Base-by-base conservation (phyloP, 805 yeast species). In the Starmerella ratchasimensis region DNA sequence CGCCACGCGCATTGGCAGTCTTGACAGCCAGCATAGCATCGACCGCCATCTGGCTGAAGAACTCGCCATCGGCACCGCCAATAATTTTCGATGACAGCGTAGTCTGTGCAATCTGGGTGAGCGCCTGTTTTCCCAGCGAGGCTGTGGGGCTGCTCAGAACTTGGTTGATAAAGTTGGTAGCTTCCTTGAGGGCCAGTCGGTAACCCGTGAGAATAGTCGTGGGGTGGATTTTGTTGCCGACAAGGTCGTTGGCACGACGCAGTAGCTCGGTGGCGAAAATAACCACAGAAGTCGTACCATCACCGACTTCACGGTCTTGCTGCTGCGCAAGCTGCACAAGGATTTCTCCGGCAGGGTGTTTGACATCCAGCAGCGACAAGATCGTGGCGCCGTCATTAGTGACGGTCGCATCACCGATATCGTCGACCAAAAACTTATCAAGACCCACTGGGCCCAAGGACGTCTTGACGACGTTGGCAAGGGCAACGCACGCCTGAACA, bases 351-450 rank as follows among this genome's bases (percentile, higher is more conserved):
- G 98, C 98, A 25, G 99, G 99, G 59, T 90, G 98, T 62, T 90
- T 95, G 36, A 90, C 97, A 57, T 90, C 98, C 47, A 90, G 66
- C 37, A 93, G 62, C 8, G 83, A 71, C 46, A 90, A 66, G 52
- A 90, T 90, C 4, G 98, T 90, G 42, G 99, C 98, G 48, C 99
- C 99, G 61, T 90, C 99, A 61, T 90, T 90, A 32, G 99, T 90
- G 35, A 90, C 96, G 5, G 95, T 86, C 32, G 90, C 96, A 62
- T 93, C 98, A 46, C 98, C 98, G 61, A 90, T 93, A 55, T 90
- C 98, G 61, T 90, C 99, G 28, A 90, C 99, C 33, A 90, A 69
- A 95, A 90, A 90, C 65, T 90, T 90, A 64, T 90, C 99, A 37
- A 90, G 68, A 20, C 99, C 99, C 25, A 90, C 97, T 7, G 99